Evolutionary conservation across 164 flowering plant species (phyloP).

Genomic region (Magnolia kwangsiensis): DNA sequence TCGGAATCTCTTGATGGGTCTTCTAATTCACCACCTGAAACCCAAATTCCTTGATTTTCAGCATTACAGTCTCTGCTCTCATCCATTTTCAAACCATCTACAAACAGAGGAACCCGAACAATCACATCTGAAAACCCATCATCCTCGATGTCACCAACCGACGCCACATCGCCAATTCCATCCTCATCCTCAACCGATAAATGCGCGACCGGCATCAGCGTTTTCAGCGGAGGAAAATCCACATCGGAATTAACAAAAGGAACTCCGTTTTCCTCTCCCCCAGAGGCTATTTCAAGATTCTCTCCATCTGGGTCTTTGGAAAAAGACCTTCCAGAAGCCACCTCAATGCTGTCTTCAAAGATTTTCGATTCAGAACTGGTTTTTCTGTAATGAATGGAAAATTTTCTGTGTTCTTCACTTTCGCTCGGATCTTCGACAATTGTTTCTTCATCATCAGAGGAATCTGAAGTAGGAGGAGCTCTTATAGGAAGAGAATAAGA

Average conservation of each 20-base stretch:
- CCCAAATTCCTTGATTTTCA: constrained; percentile 6
- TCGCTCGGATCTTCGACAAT: neutral
- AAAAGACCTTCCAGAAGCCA: constrained; percentile 43
- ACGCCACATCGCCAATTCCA: constrained; percentile 21
- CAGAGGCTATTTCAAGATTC: constrained; percentile 19
- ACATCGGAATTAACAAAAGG: neutral
- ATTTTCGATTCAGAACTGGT: constrained; percentile 26
- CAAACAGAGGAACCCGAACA: constrained; percentile 1
- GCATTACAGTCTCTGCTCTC: neutral
- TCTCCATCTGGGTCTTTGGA: constrained; percentile 33
- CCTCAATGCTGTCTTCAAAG: constrained; percentile 60
- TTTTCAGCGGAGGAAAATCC: constrained; percentile 1
- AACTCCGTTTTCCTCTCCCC: constrained; percentile 4
- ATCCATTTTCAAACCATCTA: neutral
- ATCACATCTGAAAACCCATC: constrained; percentile 14
- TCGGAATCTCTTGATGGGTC: constrained; percentile 1
- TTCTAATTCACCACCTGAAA: constrained; percentile 13
- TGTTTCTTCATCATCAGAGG: constrained; percentile 14
- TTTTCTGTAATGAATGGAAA: neutral
- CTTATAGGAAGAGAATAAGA: constrained; percentile 34
- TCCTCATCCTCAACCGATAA: constrained; percentile 34
- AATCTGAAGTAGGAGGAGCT: constrained; percentile 41
- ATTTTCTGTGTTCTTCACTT: neutral
- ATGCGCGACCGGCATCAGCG: constrained; percentile 29
- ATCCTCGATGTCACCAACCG: constrained; percentile 21